Evolutionary conservation across 768 basidiomycete species (phyloP), one percentile per base, ranked within the genome.

Genomic region (Naematelia encephala): DNA sequence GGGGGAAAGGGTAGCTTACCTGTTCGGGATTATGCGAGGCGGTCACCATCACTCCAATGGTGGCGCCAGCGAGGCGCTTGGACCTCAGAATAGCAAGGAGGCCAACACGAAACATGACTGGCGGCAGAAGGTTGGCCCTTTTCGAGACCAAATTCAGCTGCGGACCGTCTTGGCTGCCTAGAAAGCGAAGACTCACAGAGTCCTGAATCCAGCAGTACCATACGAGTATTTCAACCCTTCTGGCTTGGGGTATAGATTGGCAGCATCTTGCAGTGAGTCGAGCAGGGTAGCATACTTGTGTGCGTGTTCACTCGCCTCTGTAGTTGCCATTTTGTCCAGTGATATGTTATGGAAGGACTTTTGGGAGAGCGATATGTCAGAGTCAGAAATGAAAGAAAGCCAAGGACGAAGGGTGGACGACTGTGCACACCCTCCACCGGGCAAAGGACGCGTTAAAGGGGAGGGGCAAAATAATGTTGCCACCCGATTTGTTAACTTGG

Each of bases 21-120:
- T 85, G 83, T 74, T 93, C 93, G n/a, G 96, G 94, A 76, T 99
- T 99, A 78, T 99, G 96, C n/a, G 91, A 94, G 1, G 96, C 96
- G 34, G 96, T 99, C 74, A 99, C 87, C 96, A 99, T 98, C 21
- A 98, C 90, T 14, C 96, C 96, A 68, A 99, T 88, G 23, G 86
- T 87, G 74, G 86, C 88, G 25, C 96, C 91, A 72, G 87, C 87
- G n/a, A 92, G 82, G 63, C 85, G 86, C 80, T 88, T 96, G 79
- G 92, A 97, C 58, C 96, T 81, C 51, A 99, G 81, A 4, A 84
- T 89, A 46, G 96, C 96, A 16, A 99, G 80, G 42, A 98, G 79
- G 11, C 91, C 96, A 13, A 94, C 87, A 66, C 92, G 84, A 80
- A 96, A 97, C 64, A 99, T 82, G n/a, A 94, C 91, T 10, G 88